Evolutionary conservation across 1,139 yeast species (phyloP), one percentile per base, ranked within the genome.

Genomic region (Casaregolazyma lundiana): DNA sequence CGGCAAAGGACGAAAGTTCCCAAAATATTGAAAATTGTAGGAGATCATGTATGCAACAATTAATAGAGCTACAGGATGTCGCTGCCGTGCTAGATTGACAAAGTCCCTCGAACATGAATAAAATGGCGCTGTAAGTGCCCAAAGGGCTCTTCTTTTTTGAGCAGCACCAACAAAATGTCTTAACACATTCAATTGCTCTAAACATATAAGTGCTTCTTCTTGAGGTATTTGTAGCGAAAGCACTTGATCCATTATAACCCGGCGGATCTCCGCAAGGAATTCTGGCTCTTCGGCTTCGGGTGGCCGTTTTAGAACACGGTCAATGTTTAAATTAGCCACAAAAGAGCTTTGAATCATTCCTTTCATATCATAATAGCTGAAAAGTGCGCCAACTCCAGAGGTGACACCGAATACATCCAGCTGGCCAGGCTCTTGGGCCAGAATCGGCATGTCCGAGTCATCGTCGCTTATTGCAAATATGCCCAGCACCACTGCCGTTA

Each of bases 401-500:
- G 34, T 35, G 17, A 40, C 13, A 11, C 43, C 37, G 9, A 40
- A 19, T 4, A 40, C 29, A 21, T 40, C 43, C 13, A 40, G 21
- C 19, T 40, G 29, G 8, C 36, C 36, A 15, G 35, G 43, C n/a
- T 22, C 11, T 2, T 30, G 18, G 6, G 43, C 24, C 7, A 40
- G 32, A 19, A 40, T 21, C 2, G 43, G 43, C 11, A 40, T 22
- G 15, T 15, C 32, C 4, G 32, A 26, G 11, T 26, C 32, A 7
- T 26, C 32, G 32, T 26, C 32, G 17, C 30, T 35, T 11, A 22
- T 18, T 6, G 35, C 43, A 13, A 30, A 40, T 11, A 30, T 21
- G 21, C 43, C 35, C 20, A 40, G 17, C n/a, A 40, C 11, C 11
- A 32, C 36, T 9, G 43, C 29, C 1, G 43, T 32, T n/a, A 40